Evolutionary conservation across 495 filamentous ascomycete species (phyloP), one percentile per base, ranked within the genome.

Genomic region (Aspergillus nanangensis): DNA sequence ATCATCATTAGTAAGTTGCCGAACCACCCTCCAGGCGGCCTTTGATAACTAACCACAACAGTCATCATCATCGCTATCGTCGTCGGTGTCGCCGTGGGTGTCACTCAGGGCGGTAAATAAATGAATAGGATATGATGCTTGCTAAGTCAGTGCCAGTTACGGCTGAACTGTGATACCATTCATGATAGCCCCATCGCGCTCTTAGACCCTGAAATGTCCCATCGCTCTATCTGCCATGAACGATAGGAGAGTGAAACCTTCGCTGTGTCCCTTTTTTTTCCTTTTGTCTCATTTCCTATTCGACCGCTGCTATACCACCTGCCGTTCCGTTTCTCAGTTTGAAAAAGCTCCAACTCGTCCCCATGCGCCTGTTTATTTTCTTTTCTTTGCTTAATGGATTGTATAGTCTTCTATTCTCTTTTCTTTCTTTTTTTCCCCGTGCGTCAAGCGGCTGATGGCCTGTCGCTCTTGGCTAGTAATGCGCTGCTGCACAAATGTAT

Each of bases 1-100:
- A 78, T 85, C 55, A 87, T 97, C 52, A 60, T 77, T 51, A 71
- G 87, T 91, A 81, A 70, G 86, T 88, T n/a, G n/a, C n/a, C n/a
- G 37, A 43, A 36, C 48, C 49, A 15, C 4, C 37, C 8, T 45
- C 29, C 15, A 34, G 14, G 40, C 5, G 21, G 11, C 13, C 22
- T 3, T 18, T 22, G 15, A 21, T 24, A 18, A 11, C 9, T 14
- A 38, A 31, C 51, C 8, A 41, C 51, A 23, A 29, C 51, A 72
- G 68, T 78, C 50, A 56, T 78, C 35, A 72, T 78, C 56, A 76
- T 80, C 41, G 67, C 56, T 29, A 71, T 75, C 45, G 52, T 76
- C 22, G 69, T 79, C 27, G 71, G 62, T 59, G 65, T 78, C 35
- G 73, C 67, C 14, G 75, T 77, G 33, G 71, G 59, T 63, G 69